phyloP scores from a whole-genome alignment of 495 filamentous ascomycete species.

The Hamigera avellanea region DNA sequence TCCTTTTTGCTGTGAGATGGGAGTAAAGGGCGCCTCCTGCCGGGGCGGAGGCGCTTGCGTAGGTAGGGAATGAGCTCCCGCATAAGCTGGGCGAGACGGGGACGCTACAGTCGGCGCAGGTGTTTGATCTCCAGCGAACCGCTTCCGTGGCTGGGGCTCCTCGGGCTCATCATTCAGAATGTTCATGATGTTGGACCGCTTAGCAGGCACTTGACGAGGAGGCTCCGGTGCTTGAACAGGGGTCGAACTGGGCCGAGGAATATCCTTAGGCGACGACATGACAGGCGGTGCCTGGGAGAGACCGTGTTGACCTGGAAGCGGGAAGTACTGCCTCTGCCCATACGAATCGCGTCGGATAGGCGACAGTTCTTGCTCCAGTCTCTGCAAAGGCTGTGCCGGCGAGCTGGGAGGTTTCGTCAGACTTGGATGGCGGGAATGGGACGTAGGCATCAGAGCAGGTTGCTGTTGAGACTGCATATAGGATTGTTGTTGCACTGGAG shows the following conservation, averaged over 20 bases:
- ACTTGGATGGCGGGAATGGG: constrained; percentile 33
- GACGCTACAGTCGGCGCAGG: constrained; percentile 11
- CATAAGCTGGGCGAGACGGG: constrained; percentile 17
- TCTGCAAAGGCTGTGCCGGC: constrained; percentile 19
- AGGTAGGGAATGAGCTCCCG: constrained; percentile 7
- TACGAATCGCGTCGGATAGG: constrained; percentile 29
- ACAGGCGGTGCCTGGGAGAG: constrained; percentile 22
- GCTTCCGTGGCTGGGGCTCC: constrained; percentile 42
- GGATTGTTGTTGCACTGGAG: constrained; percentile 9
- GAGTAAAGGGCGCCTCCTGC: constrained; percentile 14
- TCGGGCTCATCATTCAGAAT: constrained; percentile 47
- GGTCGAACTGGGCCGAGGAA: constrained; percentile 22
- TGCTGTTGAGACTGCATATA: constrained; percentile 20
- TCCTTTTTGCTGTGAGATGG: constrained; percentile 9
- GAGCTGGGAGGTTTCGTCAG: constrained; percentile 27
- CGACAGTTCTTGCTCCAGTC: constrained; percentile 25
- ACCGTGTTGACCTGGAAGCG: constrained; percentile 12
- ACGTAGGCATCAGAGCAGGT: constrained; percentile 12
- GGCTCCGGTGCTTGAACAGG: constrained; percentile 28
- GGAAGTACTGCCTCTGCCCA: constrained; percentile 21
- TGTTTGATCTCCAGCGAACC: constrained; percentile 29
- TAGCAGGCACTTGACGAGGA: constrained; percentile 38
- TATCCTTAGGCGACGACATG: constrained; percentile 33
- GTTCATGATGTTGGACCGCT: constrained; percentile 48
- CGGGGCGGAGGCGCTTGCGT: constrained; percentile 9